Percentiles rank a stretch among this genome's conserved stretches.
Evolutionary conservation across 1,284 basidiomycete species (phyloP).

Genomic region (Coniferiporia weirii): DNA sequence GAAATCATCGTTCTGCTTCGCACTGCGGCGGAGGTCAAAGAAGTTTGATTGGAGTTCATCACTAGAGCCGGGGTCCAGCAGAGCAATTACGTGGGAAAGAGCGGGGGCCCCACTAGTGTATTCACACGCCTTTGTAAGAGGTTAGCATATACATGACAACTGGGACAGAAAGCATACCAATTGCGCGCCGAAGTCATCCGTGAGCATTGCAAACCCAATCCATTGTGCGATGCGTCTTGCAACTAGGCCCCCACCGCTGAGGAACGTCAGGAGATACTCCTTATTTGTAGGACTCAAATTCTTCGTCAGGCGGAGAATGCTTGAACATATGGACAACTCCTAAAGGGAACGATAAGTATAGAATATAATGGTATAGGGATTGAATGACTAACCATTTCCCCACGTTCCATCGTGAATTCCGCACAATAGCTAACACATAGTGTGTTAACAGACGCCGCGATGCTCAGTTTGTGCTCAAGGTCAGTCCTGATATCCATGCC

Average conservation of each 20-base stretch:
- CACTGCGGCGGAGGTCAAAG: conserved; percentile 38
- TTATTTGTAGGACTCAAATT: conserved; percentile 39
- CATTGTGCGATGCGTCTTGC: conserved; percentile 50
- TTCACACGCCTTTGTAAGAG: conserved; percentile 22
- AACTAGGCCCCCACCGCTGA: conserved; percentile 47
- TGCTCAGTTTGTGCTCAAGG: conserved; percentile 38
- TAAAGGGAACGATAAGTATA: conserved; percentile 24
- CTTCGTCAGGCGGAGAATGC: conserved; percentile 35
- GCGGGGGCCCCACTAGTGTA: conserved; percentile 39
- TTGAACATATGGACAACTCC: conserved; percentile 44
- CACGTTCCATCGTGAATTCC: conserved; percentile 28
- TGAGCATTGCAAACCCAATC: conserved; percentile 45
- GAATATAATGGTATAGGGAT: neutral
- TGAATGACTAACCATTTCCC: conserved; percentile 29
- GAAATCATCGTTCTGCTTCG: conserved; percentile 34
- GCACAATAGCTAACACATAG: conserved; percentile 36
- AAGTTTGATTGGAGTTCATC: neutral
- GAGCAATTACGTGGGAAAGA: conserved; percentile 38
- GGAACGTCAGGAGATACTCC: conserved; percentile 42
- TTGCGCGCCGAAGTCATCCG: conserved; percentile 24
- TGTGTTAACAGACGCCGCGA: conserved; percentile 41
- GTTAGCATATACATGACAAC: conserved; percentile 3
- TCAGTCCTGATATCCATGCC: conserved; percentile 49
- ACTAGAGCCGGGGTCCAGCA: conserved; percentile 21
- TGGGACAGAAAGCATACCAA: conserved; percentile 27